A percentile compares a stretch with the other conserved stretches of the same genome.
Conservation (phyloP, 2,329 filamentous ascomycete species). For the Colletotrichum viniferum region DNA sequence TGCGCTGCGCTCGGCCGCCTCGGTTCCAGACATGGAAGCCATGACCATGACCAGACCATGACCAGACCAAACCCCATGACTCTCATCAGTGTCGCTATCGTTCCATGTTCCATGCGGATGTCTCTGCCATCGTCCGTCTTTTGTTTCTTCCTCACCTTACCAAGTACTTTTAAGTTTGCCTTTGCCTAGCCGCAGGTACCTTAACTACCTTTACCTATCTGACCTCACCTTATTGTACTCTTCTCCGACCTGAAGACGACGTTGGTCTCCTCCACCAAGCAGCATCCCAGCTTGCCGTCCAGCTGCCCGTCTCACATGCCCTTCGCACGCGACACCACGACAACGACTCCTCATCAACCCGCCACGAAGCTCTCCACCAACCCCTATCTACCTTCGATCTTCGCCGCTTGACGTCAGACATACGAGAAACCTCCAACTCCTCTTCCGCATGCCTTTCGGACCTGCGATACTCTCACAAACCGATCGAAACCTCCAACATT, state of each 20-base stretch:
- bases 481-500: neutral
- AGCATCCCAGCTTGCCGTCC: constrained; percentile 4
- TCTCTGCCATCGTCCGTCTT: neutral
- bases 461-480: neutral
- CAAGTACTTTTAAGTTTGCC: neutral
- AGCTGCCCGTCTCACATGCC: constrained; percentile 16
- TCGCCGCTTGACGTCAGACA: neutral
- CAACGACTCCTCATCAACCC: neutral
- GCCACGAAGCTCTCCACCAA: neutral
- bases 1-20: constrained; percentile 16
- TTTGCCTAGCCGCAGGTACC: neutral
- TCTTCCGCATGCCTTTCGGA: neutral
- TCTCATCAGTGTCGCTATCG: neutral
- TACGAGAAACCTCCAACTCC: neutral
- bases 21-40: neutral
- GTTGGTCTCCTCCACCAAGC: neutral
- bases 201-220: neutral
- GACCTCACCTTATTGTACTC: neutral
- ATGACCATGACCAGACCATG: neutral
- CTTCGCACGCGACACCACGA: constrained; percentile 17
- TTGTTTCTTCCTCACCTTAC: neutral
- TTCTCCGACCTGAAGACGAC: neutral
- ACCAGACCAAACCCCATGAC: constrained; percentile 3
- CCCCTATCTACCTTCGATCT: neutral
- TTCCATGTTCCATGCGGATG: neutral